Evolutionary conservation across 2,329 filamentous ascomycete genomes (phyloP), one percentile per base, ranked within the genome.

Genomic region (Chaetothyriales sp.): DNA sequence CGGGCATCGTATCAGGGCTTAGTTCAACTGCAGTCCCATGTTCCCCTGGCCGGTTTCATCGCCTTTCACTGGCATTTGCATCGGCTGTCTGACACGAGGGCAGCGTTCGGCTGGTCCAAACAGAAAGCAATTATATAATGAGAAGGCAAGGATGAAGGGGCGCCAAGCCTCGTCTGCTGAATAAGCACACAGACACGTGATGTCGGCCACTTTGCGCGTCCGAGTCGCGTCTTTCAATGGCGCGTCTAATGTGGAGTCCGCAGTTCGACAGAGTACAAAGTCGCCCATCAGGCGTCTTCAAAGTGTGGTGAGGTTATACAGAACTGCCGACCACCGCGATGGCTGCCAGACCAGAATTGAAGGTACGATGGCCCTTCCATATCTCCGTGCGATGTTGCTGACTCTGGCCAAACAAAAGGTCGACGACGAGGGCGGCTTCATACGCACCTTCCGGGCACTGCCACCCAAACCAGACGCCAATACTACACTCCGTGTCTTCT

Each of bases 351-450:
- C 82, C 82, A 51, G 82, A 86, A 64, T 66, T 86, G 48, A 85
- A 84, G 77, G 82, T 83, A 66, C 36, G 51, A 50, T 15, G 42
- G 44, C 6, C 47, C 25, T 19, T 25, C 45, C 3, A n/a, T 46
- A 25, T 51, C 39, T 48, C 20, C n/a, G 12, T 15, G 12, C 19
- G 28, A 43, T 36, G 47, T 39, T 25, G 43, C 48, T 53, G 55
- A 55, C 43, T 49, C 50, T 43, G 18, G 36, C 19, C 39, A 26
- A 9, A 51, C 39, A 26, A 9, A 51, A 89, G 84, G 86, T 96
- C 65, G 93, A 98, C 63, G 92, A 98, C 65, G 92, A 98, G 73
- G 81, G 83, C 63, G 88, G 90, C 59, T 98, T 98, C 74, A 95
- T 96, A 70, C 86, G 83, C 60, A 94, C 88, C 71, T 98, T 93